Evolutionary conservation across 495 filamentous ascomycete genomes (phyloP).

Genomic region (Neurospora sp.): DNA sequence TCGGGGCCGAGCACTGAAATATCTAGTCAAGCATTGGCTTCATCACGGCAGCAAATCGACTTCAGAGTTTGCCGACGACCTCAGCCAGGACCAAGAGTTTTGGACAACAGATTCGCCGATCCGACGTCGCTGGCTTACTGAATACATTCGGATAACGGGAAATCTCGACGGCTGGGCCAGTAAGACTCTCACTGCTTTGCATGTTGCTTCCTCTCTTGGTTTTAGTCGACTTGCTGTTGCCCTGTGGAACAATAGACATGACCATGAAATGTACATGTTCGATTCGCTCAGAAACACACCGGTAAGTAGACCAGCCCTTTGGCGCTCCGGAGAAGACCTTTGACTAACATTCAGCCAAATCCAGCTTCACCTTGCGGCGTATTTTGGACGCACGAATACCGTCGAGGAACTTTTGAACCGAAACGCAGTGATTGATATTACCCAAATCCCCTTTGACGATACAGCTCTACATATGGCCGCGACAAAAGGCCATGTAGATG

Average conservation of each 20-base stretch:
- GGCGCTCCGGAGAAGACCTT: not conserved
- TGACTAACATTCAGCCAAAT: not conserved
- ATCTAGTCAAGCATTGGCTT: slow-evolving; percentile 30
- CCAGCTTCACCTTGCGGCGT: slow-evolving; percentile 24
- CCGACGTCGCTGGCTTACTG: slow-evolving; percentile 25
- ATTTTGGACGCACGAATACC: slow-evolving; percentile 22
- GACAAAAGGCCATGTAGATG: slow-evolving; percentile 19
- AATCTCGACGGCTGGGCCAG: not conserved
- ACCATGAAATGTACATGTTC: slow-evolving; percentile 18
- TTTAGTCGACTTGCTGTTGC: not conserved
- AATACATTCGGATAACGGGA: slow-evolving; percentile 19
- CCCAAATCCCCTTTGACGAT: slow-evolving; percentile 11
- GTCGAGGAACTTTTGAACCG: slow-evolving; percentile 24
- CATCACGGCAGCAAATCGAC: slow-evolving; percentile 28
- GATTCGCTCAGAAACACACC: not conserved
- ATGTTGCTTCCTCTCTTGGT: not conserved
- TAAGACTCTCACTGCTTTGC: not conserved
- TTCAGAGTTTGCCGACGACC: slow-evolving; percentile 24
- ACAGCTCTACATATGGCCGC: slow-evolving; percentile 30
- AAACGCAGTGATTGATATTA: slow-evolving; percentile 25
- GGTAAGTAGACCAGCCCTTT: not conserved
- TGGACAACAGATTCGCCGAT: slow-evolving; percentile 22
- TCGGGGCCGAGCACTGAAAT: slow-evolving; percentile 7
- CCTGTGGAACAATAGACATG: slow-evolving; percentile 19
- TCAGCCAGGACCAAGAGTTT: slow-evolving; percentile 24